Evolutionary conservation across 176 grass and related monocot genomes (phyloP).

Genomic region (Stipa capillata): DNA sequence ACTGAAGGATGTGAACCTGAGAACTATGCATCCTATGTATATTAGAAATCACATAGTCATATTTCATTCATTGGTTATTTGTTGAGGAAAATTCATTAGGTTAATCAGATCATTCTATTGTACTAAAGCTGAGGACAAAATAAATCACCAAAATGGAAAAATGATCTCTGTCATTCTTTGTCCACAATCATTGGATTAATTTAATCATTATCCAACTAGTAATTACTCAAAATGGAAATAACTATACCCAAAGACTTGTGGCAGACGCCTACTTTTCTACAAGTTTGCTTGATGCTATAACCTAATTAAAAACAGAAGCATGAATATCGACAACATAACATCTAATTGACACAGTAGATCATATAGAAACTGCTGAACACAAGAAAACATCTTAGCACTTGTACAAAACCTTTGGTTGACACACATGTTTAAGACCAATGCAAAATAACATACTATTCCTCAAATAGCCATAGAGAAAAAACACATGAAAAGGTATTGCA

Average conservation of each 20-base stretch:
- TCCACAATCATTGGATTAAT: background rate
- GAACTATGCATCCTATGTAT: background rate
- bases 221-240: background rate
- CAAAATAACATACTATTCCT: background rate
- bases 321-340: background rate
- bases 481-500: background rate
- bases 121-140: background rate
- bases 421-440: background rate
- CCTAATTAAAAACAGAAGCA: background rate
- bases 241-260: background rate
- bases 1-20: background rate
- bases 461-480: background rate
- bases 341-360: background rate
- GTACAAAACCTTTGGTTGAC: background rate
- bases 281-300: background rate
- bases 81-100: too few species aligned
- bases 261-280: background rate
- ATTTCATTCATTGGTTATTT: background rate
- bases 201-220: background rate
- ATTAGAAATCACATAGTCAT: background rate
- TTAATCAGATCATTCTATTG: background rate
- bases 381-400: background rate
- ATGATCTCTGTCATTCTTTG: background rate
- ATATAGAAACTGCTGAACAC: background rate
- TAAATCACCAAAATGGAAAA: background rate